Evolutionary conservation across 257 asterid genomes (phyloP).

Genomic region (Scutellaria baicalensis): DNA sequence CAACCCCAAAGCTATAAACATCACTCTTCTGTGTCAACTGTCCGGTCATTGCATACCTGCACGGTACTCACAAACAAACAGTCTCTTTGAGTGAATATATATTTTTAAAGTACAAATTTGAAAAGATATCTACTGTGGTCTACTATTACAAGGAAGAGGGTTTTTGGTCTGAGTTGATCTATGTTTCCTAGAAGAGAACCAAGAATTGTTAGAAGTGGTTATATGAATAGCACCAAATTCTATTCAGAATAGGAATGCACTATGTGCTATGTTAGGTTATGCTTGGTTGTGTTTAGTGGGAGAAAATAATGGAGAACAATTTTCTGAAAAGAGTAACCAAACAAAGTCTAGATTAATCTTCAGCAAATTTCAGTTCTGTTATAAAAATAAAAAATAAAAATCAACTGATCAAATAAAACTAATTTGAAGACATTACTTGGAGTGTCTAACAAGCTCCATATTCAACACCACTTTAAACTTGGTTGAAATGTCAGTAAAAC

Average conservation of each 20-base stretch:
- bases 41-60: conserved; percentile 94
- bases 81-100: background rate
- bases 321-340: background rate
- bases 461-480: background rate
- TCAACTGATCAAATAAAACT: background rate
- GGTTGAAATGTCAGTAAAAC: background rate
- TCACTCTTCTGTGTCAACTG: conserved; percentile 92
- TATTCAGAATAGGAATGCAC: background rate
- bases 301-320: background rate
- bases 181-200: background rate
- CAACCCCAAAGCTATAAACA: conserved; percentile 90
- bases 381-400: background rate
- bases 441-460: background rate
- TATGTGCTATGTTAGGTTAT: background rate
- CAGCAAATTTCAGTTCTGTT: background rate
- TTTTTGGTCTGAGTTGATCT: background rate
- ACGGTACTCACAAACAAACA: background rate
- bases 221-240: background rate
- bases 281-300: background rate
- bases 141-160: background rate
- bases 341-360: background rate
- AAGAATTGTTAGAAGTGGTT: background rate
- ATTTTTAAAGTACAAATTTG: background rate
- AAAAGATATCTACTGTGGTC: background rate
- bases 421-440: background rate